phyloP scores from a whole-genome alignment of 2,329 filamentous ascomycete species.

The Colletotrichum chrysophilum region DNA sequence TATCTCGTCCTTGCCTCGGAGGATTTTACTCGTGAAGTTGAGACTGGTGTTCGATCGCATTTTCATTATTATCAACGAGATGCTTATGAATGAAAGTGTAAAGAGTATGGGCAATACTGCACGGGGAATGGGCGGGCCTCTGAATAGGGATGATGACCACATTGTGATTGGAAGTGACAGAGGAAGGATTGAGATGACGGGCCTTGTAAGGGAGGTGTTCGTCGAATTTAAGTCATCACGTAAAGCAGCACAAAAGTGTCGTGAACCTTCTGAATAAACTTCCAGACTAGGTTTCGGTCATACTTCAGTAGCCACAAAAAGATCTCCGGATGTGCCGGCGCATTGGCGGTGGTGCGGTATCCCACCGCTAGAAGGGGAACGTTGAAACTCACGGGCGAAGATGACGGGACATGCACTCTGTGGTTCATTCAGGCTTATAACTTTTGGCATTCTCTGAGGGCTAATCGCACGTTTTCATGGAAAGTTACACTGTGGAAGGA shows the following conservation, averaged over 20 bases:
- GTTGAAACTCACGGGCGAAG: not conserved
- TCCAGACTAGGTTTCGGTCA: not conserved
- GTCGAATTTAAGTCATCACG: not conserved
- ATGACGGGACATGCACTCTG: not conserved
- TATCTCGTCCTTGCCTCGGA: not conserved
- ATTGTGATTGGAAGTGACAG: not conserved
- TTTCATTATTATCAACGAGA: not conserved
- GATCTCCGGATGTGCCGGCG: not conserved
- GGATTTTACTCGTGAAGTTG: not conserved
- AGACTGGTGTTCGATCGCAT: not conserved
- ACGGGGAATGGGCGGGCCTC: not conserved
- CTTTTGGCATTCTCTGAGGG: not conserved
- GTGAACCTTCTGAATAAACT: not conserved
- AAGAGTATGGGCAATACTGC: not conserved
- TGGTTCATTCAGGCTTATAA: not conserved
- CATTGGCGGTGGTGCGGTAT: not conserved
- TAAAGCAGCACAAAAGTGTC: not conserved
- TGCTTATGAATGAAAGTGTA: not conserved
- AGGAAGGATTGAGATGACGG: not conserved
- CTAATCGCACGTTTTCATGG: not conserved
- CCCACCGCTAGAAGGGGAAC: not conserved
- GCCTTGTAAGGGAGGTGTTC: not conserved
- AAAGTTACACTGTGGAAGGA: not conserved
- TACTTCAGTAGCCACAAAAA: not conserved
- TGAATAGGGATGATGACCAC: not conserved